phyloP scores from a whole-genome alignment of 495 filamentous ascomycete species.

The Bathelium albidoporum region DNA sequence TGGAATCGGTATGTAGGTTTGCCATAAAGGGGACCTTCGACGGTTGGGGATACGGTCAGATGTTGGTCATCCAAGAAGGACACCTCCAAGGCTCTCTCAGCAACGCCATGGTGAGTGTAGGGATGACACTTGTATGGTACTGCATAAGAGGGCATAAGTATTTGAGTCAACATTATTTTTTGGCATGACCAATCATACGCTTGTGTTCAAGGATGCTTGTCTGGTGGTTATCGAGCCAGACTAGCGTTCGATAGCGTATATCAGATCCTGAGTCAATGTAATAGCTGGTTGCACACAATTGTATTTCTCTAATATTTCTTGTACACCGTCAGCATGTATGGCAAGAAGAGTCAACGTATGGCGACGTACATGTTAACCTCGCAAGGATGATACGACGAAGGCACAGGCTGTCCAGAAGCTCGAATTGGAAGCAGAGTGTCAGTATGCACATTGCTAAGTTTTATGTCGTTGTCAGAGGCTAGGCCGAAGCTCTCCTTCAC shows the following conservation, averaged over 20 bases:
- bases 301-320: neutral
- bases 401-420: neutral
- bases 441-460: too few relatives aligned
- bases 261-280: neutral
- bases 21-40: neutral
- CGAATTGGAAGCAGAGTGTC: neutral
- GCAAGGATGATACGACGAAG: neutral
- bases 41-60: neutral
- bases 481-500: too few relatives aligned
- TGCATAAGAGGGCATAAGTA: neutral
- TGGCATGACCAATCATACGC: neutral
- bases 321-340: neutral
- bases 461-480: too few relatives aligned
- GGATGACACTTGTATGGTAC: constrained; percentile 2
- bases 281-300: neutral
- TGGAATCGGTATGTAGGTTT: constrained; percentile 1
- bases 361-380: neutral
- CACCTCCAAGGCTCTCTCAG: neutral
- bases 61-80: neutral
- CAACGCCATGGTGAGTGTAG: constrained; percentile 1
- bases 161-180: neutral
- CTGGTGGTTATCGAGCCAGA: neutral
- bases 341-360: neutral
- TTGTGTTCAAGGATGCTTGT: neutral
- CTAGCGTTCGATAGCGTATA: neutral